These are phyloP conservation scores for Musa itinerans DNA, from an alignment of 176 grass and related monocot genomes.

Conservation along the genomic window DNA sequence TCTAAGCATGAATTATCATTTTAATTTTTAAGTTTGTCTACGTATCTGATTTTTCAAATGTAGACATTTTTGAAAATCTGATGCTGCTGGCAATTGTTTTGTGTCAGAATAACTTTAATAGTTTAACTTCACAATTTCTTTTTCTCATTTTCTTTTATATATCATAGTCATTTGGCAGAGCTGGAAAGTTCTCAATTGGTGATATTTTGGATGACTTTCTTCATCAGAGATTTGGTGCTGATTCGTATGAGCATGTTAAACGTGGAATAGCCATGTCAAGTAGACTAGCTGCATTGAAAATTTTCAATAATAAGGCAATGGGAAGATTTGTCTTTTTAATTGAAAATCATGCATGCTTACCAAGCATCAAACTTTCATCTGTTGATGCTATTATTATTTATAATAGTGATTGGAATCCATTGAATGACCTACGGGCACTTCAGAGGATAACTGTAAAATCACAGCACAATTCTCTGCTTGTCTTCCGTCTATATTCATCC, in stretches of 20 bases:
- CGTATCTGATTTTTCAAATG: no score
- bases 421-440: slow-evolving; percentile 66
- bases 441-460: slow-evolving; percentile 71
- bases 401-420: slow-evolving; percentile 76
- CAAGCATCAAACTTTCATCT: slow-evolving; percentile 73
- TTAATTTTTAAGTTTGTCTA: no score
- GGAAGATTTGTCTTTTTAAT: slow-evolving; percentile 83
- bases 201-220: slow-evolving; percentile 92
- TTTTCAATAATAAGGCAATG: slow-evolving; percentile 75
- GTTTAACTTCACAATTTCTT: slow-evolving; percentile 16
- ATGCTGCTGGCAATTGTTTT: no score
- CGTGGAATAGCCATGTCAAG: slow-evolving; percentile 47
- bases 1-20: no score
- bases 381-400: slow-evolving; percentile 86
- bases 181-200: slow-evolving; percentile 60
- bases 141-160: slow-evolving; percentile 28
- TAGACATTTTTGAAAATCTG: no score
- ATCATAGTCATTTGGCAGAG: slow-evolving; percentile 51
- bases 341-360: slow-evolving; percentile 67
- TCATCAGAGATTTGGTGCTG: slow-evolving; percentile 71
- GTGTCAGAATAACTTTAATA: background rate
- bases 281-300: slow-evolving; percentile 60
- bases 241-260: slow-evolving; percentile 72
- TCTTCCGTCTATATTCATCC: slow-evolving; percentile 77
- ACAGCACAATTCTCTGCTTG: slow-evolving; percentile 27